Base-by-base conservation (phyloP, 805 yeast genomes). In the Groenewaldozyma tartarivorans region DNA sequence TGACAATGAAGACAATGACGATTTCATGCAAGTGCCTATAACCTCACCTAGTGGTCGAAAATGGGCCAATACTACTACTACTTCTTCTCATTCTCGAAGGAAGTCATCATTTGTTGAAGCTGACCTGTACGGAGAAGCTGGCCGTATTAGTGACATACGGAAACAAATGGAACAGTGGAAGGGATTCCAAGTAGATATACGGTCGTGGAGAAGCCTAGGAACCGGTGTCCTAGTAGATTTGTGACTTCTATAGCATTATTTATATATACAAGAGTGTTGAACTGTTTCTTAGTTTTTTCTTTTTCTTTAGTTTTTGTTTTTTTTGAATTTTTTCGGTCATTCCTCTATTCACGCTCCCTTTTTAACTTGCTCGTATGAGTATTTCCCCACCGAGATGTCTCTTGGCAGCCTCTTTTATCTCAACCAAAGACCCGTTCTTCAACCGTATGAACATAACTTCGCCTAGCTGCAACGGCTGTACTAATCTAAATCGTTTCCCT, bases 121-220 rank as follows among this genome's bases (percentile, higher is more conserved):
- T 15, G 65, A 60, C 22, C 48, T 61, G 19, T 66, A 67, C 39
- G 54, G 71, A 22, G 74, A 73, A 46, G 72, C 75, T 4, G 70
- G 71, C 9, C 77, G 75, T 50, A 68, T 75, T 48, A 66, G 71
- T 47, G 50, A 48, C 19, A 48, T 50, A 26, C 43, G 51, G 7
- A 79, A 76, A 41, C 67, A 72, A 35, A 61, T 88, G 48, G 66
- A 69, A 55, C 76, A 75, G 48, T 88, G 94, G 94, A 78, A 77
- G 48, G 77, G 75, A 37, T 88, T 88, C 87, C 85, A 81, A 54
- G 72, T 86, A 2, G 95, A 88, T 54, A 83, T 88, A 94, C 71
- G 84, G 20, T 52, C 57, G 11, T 88, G 96, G 96, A 71, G 81
- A 54, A 72, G 79, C 39, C 66, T 75, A 15, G 86, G 85, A 1